Conservation (phyloP, 495 filamentous ascomycete species). For the Penicillium mononematosum region DNA sequence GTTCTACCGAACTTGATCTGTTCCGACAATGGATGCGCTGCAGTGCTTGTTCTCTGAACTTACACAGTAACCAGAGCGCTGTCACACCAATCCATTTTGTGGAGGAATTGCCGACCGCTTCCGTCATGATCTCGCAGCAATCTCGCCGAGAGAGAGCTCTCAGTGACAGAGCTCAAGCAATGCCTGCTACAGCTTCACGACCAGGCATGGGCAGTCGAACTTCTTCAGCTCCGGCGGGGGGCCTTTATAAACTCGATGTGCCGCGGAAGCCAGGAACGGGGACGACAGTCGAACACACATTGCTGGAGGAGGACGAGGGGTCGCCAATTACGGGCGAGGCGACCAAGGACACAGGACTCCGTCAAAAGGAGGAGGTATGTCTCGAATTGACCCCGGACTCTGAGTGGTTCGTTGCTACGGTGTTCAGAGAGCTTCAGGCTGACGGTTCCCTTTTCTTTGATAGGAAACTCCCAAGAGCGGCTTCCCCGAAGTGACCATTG, state of each 20-base stretch:
- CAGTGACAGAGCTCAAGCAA: conserved; percentile 36
- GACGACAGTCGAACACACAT: conserved; percentile 26
- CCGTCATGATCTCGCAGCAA: conserved; percentile 25
- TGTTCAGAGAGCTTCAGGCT: conserved; percentile 13
- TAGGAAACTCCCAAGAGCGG: conserved; percentile 31
- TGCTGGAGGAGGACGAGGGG: conserved; percentile 38
- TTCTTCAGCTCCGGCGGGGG: conserved; percentile 36
- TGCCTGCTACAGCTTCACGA: conserved; percentile 24
- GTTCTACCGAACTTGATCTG: conserved; percentile 15
- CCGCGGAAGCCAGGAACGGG: conserved; percentile 23
- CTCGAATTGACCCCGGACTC: not conserved
- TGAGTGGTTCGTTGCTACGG: not conserved
- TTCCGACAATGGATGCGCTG: conserved; percentile 42
- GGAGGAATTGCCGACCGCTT: conserved; percentile 12
- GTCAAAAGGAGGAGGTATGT: conserved; percentile 23
- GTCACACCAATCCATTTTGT: conserved; percentile 19
- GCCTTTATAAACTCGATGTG: conserved; percentile 30
- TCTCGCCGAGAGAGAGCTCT: conserved; percentile 31
- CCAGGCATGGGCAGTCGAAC: conserved; percentile 36
- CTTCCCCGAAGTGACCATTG: conserved; percentile 69
- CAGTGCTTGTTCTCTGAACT: conserved; percentile 29
- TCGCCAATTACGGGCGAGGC: conserved; percentile 17
- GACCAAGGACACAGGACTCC: conserved; percentile 13
- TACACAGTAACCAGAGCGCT: conserved; percentile 31
- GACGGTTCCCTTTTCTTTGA: conserved; percentile 9